Evolutionary conservation across 306 rosid genomes (phyloP), one percentile per base, ranked within the genome.

Genomic region (Clitoria ternatea): DNA sequence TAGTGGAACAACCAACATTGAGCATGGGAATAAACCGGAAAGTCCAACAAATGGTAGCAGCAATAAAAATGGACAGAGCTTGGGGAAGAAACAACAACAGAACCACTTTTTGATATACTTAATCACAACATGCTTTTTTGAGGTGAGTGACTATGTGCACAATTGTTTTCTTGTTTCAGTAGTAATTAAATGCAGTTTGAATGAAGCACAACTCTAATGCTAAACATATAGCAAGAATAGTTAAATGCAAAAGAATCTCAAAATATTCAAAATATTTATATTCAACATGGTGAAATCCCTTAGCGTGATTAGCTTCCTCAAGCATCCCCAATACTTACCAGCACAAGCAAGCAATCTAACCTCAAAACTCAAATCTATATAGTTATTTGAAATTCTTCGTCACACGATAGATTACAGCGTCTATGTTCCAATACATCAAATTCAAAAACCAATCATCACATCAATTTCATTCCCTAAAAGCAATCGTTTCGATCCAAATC

Each of bases 381-480:
- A 26, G 40, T 26, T 29, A n/a, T 27, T 70, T 53, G 11, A 66
- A 52, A 70, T 32, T 32, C 26, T 32, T 53, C 61, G 12, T 42
- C 81, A 33, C 53, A 2, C 74, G 32, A 20, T 30, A 40, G 30
- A 11, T 52, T 71, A 75, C 2, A 42, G 24, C 43, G 24, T 14
- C 67, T 23, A 52, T 14, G 23, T 23, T 66, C 54, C 63, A 37
- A 6, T 60, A 49, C 50, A 50, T 53, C 49, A 15, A 69, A 59
- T 48, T 53, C 49, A 15, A 69, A 59, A 75, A 39, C 12, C 27
- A 6, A 69, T 40, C 32, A 40, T 53, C 24, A 36, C 50, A 40
- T 42, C 13, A 71, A 24, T 54, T 43, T 0, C 56, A 44, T 63
- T 35, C 77, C 66, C 54, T 11, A 54, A 62, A 62, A 33, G 57